Conservation (phyloP, 768 basidiomycete genomes). For the Sarcomyxa edulis region DNA sequence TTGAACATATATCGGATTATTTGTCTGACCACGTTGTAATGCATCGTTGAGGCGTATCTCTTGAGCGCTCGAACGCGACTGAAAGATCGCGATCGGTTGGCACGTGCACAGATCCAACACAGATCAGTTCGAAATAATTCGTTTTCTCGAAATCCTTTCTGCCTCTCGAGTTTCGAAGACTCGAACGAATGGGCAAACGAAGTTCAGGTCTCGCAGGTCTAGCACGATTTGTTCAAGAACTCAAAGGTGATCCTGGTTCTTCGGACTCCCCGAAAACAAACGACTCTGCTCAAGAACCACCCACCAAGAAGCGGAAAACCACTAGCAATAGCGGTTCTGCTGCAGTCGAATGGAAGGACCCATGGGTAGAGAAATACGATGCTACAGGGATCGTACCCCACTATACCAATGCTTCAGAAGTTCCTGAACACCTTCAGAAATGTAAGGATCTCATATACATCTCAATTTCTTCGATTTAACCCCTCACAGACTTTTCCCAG, state of each 20-base stretch:
- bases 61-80: no score
- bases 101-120: no score
- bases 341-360: neutral
- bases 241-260: slow-evolving; percentile 17
- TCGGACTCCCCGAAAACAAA: neutral
- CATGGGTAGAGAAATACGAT: slow-evolving; percentile 42
- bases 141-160: no score
- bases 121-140: no score
- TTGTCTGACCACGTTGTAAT: no score
- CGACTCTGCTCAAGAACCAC: slow-evolving; percentile 14
- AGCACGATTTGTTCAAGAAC: slow-evolving; percentile 35
- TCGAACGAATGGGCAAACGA: slow-evolving; percentile 31
- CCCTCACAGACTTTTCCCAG: slow-evolving; percentile 73
- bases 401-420: slow-evolving; percentile 58
- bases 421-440: slow-evolving; percentile 77
- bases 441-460: slow-evolving; percentile 48
- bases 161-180: no score
- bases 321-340: neutral
- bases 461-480: slow-evolving; percentile 4
- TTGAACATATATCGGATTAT: no score
- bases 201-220: slow-evolving; percentile 38
- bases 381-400: slow-evolving; percentile 70
- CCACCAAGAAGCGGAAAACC: neutral
- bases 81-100: no score
- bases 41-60: no score